Base-by-base conservation (phyloP, 805 yeast genomes). In the Komagataella phaffii region DNA sequence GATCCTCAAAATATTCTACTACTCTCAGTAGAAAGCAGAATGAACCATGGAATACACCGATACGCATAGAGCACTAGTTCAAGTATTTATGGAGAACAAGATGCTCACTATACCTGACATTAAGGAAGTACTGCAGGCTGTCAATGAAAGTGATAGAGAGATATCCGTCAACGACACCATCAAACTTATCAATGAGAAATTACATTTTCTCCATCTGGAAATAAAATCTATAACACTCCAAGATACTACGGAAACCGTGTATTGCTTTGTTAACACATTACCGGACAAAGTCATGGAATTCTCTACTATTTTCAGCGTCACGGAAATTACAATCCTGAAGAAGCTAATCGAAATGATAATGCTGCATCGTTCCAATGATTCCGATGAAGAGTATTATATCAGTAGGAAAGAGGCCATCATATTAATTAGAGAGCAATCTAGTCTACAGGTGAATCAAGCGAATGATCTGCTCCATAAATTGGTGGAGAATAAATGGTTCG, bases 401-500 rank as follows among this genome's bases (percentile, higher is more conserved):
- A 63, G 69, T 2, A 57, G 61, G 17, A 64, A 64, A 7, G 67
- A 64, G 46, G 74, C 75, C 6, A 61, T 63, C 24, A 72, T 70
- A 51, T 60, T 59, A 17, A 46, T 53, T 8, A 43, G 47, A 46
- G 21, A 55, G 61, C 58, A 64, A 48, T 50, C 62, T 30, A 55
- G 56, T 45, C 53, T 64, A 24, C 64, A 64, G 10, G 64, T 60
- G n/a, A 51, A 69, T 3, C 77, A 77, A 40, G 66, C 77, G 0
- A 65, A 68, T n/a, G 53, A 50, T 1, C 67, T 78, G 24, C 56
- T 79, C 7, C 64, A 57, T 7, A 56, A 62, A 17, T 58, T 80
- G 6, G 71, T 74, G 14, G 70, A 71, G 49, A 75, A 71, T 50
- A 82, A 79, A n/a, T 80, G 84, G 84, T 61, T 80, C 7, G 71